Base-by-base conservation (phyloP, 1,284 basidiomycete genomes). In the Cryptococcus hybrid region DNA sequence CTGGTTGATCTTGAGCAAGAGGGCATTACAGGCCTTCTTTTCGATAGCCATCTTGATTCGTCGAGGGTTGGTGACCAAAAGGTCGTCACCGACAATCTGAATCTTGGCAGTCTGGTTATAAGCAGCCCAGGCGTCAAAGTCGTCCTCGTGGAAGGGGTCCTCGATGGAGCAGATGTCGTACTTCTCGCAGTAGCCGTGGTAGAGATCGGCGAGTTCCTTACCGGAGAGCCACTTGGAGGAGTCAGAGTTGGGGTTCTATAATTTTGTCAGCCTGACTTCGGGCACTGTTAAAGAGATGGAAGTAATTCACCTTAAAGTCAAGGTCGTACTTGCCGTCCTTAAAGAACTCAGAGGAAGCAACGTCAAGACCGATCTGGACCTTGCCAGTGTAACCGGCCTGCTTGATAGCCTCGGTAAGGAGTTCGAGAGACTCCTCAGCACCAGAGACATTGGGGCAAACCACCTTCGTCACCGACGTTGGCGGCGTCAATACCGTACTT, bases 301-400 rank as follows among this genome's bases (percentile, higher is more conserved):
- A 24, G 24, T 24, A 13, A 57, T 67, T 49, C 51, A 73, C 73
- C 70, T 78, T 78, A 86, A 95, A 97, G 85, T 99, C 94, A 62
- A 99, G 83, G 79, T 99, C 95, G 82, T 99, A 99, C 84, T 98
- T 98, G 77, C 94, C 95, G 24, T 98, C 93, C 87, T 98, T 99
- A 89, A 92, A 99, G 85, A 99, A 99, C 81, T 99, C 96, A 78
- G 95, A 99, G 18, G 94, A 97, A 61, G 96, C 95, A 63, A 99
- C 96, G 73, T 99, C 96, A 69, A 99, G 90, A 65, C 90, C 95
- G 78, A 99, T 99, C 82, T 97, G 92, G 81, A 99, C 88, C 83
- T 96, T 94, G 77, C 93, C 95, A 78, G 95, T 89, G 82, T 98
- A 99, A 47, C 96, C 96, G 47, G 95, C 94, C 82, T 92, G 91